These are phyloP conservation scores for Epichloe festucae DNA, from an alignment of 2,329 filamentous ascomycete genomes.

Conservation along the genomic window DNA sequence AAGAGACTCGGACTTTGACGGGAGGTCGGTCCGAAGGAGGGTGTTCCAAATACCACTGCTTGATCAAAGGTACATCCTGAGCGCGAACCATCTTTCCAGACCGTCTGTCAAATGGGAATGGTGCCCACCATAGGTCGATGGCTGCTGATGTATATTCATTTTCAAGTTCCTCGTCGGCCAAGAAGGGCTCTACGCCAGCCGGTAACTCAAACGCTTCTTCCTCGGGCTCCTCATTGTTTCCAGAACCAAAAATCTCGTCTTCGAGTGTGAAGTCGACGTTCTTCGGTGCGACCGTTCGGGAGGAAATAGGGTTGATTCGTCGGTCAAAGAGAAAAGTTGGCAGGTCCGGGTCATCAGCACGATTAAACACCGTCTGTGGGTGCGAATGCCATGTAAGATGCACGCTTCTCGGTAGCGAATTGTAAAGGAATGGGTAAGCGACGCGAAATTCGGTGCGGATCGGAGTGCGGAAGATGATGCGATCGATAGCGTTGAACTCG, in stretches of 20 bases:
- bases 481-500: constrained; percentile 98
- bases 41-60: constrained; percentile 98
- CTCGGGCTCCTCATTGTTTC: constrained; percentile 59
- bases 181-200: constrained; percentile 68
- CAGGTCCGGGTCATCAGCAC: constrained; percentile 74
- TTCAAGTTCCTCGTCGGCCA: constrained; percentile 78
- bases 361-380: constrained; percentile 83
- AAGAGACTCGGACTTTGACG: constrained; percentile 94
- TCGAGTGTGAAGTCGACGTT: constrained; percentile 88
- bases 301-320: constrained; percentile 95
- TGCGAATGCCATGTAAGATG: constrained; percentile 88
- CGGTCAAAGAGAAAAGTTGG: constrained; percentile 97
- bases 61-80: constrained; percentile 91
- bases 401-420: constrained; percentile 88
- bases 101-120: constrained; percentile 85
- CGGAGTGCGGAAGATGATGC: constrained; percentile 93
- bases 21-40: constrained; percentile 74
- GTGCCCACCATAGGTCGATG: constrained; percentile 95
- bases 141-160: constrained; percentile 82
- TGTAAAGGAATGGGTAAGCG: constrained; percentile 89
- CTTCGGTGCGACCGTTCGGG: constrained; percentile 82
- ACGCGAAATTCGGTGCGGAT: constrained; percentile 94
- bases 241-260: constrained; percentile 79
- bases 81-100: constrained; percentile 94
- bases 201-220: constrained; percentile 81